Base-by-base conservation (phyloP, 2,329 filamentous ascomycete genomes). In the Hypoxylon sp. region DNA sequence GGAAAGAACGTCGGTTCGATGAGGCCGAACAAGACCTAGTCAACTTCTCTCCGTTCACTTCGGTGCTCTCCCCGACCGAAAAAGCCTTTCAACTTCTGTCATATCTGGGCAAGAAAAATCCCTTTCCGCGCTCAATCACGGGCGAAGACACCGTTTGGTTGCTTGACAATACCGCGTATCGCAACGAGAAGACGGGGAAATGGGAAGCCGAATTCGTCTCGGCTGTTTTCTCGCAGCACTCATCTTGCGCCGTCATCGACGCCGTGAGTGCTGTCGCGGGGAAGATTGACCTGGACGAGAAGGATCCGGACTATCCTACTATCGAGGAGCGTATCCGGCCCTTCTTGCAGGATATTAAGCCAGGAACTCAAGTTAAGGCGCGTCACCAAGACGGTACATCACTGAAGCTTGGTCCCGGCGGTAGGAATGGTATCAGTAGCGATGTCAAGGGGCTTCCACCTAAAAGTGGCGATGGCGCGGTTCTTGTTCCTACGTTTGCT, bases 181-280 rank as follows among this genome's bases (percentile, higher is more conserved):
- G 88, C 67, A 80, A 83, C 50, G 75, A 81, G 17, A 74, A 79
- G 64, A 79, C 80, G 1, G 81, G 81, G 59, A 79, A 77, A 58
- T 98, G 94, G 94, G 86, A 92, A 75, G 92, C 92, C 26, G 93
- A 98, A 77, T 94, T 94, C 69, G 90, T 97, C 0, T 89, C 92
- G 1, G 93, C 92, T 48, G 92, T 94, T 63, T 97, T 98, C 74
- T 88, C 91, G 70, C 89, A 90, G 75, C 84, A 92, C 73, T 88
- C 90, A 4, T 90, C 91, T 44, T 86, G 87, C 67, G 86, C 89
- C 67, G 80, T 94, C 1, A 87, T 91, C 46, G 87, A 91, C 39
- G 85, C 91, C 4, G 91, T 95, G 13, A 87, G 88, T n/a, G 84
- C 86, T 67, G 86, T 97, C 62, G 90, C 91, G 14, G 87, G 91